Conservation (phyloP, 257 asterid genomes). For the Ehretia macrophylla region DNA sequence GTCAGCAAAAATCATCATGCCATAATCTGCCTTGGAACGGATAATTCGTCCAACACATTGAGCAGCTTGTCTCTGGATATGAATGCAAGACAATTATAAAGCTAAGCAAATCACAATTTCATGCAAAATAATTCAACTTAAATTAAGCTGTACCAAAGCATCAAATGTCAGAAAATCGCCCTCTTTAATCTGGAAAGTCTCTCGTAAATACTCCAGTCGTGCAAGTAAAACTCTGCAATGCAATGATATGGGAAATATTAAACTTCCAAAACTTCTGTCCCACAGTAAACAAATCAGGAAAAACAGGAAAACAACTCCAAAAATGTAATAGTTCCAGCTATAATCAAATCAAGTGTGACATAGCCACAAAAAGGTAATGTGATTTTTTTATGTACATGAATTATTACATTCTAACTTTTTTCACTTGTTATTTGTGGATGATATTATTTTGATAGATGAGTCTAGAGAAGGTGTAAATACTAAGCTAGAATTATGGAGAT, state of each 20-base stretch:
- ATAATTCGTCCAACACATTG: slow-evolving; percentile 99
- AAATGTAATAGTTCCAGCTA: neutral
- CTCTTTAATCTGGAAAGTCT: slow-evolving; percentile 96
- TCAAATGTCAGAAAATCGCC: slow-evolving; percentile 94
- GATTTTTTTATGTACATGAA: too few species aligned
- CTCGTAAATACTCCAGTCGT: slow-evolving; percentile 83
- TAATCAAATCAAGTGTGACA: neutral
- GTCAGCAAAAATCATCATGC: slow-evolving; percentile 99
- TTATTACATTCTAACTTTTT: too few species aligned
- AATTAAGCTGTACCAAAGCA: slow-evolving; percentile 66
- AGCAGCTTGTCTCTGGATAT: slow-evolving; percentile 92
- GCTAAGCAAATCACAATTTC: neutral
- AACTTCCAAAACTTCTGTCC: neutral
- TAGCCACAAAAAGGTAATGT: too few species aligned
- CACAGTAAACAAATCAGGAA: neutral
- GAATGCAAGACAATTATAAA: neutral
- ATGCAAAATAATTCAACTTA: slow-evolving; percentile 3
- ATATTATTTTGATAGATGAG: too few species aligned
- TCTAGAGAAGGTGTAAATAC: too few species aligned
- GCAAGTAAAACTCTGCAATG: slow-evolving; percentile 85
- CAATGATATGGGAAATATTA: slow-evolving; percentile 1
- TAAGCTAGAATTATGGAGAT: too few species aligned
- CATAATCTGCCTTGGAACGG: slow-evolving; percentile 98
- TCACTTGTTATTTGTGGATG: too few species aligned
- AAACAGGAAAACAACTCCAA: neutral